Evolutionary conservation across 1,139 yeast species (phyloP).

Genomic region (Protomyces gravidus): DNA sequence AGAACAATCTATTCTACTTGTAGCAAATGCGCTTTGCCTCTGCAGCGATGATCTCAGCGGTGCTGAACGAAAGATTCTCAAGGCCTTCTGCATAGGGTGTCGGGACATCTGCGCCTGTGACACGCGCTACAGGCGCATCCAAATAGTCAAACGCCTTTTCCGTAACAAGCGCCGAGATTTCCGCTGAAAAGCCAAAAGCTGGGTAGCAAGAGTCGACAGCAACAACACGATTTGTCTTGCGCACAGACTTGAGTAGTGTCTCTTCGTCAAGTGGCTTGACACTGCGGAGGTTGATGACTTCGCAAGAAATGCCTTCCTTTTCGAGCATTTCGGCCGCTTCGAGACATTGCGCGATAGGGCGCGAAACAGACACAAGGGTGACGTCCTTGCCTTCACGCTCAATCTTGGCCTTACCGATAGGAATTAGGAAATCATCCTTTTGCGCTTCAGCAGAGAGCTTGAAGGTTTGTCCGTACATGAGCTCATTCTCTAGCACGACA

Average conservation of each 20-base stretch:
- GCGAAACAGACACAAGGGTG: slow-evolving; percentile 83
- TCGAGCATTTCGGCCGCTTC: slow-evolving; percentile 85
- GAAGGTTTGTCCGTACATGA: slow-evolving; percentile 86
- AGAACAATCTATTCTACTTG: slow-evolving; percentile 20
- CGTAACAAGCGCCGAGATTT: slow-evolving; percentile 95
- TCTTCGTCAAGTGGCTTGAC: slow-evolving; percentile 94
- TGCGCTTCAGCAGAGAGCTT: slow-evolving; percentile 85
- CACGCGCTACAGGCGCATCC: slow-evolving; percentile 98
- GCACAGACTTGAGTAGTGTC: slow-evolving; percentile 77
- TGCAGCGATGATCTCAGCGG: slow-evolving; percentile 78
- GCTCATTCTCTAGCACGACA: slow-evolving; percentile 91
- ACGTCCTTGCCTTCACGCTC: slow-evolving; percentile 90
- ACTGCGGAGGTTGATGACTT: slow-evolving; percentile 91
- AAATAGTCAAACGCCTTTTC: slow-evolving; percentile 98
- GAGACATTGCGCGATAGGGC: slow-evolving; percentile 79
- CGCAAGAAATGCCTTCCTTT: slow-evolving; percentile 84
- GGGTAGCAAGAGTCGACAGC: slow-evolving; percentile 98
- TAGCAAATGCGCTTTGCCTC: slow-evolving; percentile 35
- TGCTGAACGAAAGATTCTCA: slow-evolving; percentile 99
- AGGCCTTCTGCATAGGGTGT: slow-evolving; percentile 96
- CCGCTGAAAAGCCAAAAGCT: slow-evolving; percentile 97
- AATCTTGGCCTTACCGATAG: slow-evolving; percentile 92
- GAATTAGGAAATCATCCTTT: slow-evolving; percentile 81
- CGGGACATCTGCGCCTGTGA: slow-evolving; percentile 99
- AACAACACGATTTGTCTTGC: slow-evolving; percentile 94